Percentiles rank a stretch among this genome's conserved stretches.
phyloP scores from a whole-genome alignment of 768 basidiomycete genomes.

The Trametes elegans region DNA sequence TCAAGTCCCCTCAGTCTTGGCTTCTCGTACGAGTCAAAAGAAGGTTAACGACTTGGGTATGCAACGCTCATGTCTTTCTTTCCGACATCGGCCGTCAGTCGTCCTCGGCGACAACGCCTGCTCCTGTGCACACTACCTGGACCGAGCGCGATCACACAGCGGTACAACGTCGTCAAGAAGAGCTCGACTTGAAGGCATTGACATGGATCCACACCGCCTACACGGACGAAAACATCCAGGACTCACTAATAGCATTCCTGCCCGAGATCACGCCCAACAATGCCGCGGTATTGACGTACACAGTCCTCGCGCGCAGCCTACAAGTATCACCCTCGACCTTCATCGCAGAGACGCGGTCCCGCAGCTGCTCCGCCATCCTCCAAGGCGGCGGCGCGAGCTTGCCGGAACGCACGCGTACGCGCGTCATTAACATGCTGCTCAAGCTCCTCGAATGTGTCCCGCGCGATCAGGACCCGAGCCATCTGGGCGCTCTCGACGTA shows the following conservation, averaged over 20 bases:
- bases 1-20: constrained; percentile 11
- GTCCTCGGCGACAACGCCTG: too few species aligned
- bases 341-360: neutral
- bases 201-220: neutral
- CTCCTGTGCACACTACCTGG: neutral
- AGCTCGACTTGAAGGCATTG: constrained; percentile 1
- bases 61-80: too few species aligned
- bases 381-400: neutral
- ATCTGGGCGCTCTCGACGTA: neutral
- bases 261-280: neutral
- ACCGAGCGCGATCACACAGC: neutral
- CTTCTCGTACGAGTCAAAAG: neutral
- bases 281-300: neutral
- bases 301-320: neutral
- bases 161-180: neutral
- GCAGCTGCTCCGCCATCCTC: neutral
- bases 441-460: neutral
- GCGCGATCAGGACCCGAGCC: neutral
- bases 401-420: neutral
- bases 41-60: neutral
- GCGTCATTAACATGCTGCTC: neutral
- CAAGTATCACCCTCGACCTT: neutral
- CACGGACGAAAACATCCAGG: neutral
- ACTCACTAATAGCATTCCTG: neutral
- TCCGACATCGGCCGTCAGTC: too few species aligned